Base-by-base conservation (phyloP, 2,329 filamentous ascomycete genomes). In the Trichoderma sp. region DNA sequence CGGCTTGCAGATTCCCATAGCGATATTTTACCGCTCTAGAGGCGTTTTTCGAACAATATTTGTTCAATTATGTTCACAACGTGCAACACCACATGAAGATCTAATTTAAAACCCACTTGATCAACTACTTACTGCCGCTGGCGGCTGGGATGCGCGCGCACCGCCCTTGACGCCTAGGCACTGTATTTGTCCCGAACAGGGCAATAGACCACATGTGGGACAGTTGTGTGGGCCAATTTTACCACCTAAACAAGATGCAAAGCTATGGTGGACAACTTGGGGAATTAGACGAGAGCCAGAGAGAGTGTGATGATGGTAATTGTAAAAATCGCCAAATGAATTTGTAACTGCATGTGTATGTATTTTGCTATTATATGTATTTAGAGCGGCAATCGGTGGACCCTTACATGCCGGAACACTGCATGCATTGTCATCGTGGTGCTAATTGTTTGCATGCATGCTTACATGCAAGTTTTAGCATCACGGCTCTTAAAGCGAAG, bases 161-260 rank as follows among this genome's bases (percentile, higher is more conserved):
- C 47, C 47, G 47, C 47, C 47, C 2, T 53, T 53, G 47, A 53
- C 47, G 47, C 47, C 47, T 53, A 53, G 9, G n/a, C n/a, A 2
- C 36, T 39, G 39, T n/a, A 53, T 12, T 32, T 51, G 28, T 64
- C 62, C 43, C 39, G 18, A 64, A 32, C 26, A 32, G 28, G 62
- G n/a, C 62, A 64, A 64, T 53, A 28, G 47, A 30, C 21, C 15
- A 66, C 63, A 66, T 36, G 47, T 66, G 63, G 63, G 63, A 53
- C 24, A 24, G 30, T 15, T 15, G 4, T 63, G 15, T 51, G 39
- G 39, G 18, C 39, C n/a, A 32, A 15, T 30, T 24, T 28, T 39
- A 18, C 36, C 36, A 39, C 34, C 34, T 36, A 36, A 11, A 2
- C 24, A 9, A 28, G 56, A n/a, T 47, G 43, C 43, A 47, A 11